Conservation (phyloP, 495 filamentous ascomycete genomes). For the Podospora sp. region DNA sequence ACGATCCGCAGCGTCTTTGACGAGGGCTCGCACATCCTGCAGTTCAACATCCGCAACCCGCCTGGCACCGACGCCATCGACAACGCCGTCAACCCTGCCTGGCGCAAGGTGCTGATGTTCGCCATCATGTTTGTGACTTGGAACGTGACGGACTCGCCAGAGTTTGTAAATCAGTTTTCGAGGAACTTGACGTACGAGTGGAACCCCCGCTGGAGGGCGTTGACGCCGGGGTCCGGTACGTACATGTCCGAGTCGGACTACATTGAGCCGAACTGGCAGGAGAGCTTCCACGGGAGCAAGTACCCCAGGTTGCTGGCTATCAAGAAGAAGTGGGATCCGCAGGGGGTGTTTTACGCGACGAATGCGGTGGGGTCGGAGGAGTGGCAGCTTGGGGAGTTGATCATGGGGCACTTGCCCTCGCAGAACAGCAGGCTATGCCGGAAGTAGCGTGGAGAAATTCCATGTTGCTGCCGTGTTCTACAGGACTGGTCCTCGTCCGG, state of each 20-base stretch:
- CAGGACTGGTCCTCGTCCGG: no score
- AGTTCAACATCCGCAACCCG: conserved; percentile 51
- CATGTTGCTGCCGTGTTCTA: no score
- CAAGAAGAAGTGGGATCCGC: conserved; percentile 58
- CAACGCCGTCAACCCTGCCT: conserved; percentile 46
- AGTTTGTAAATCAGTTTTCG: not conserved
- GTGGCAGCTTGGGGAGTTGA: conserved; percentile 39
- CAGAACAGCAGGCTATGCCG: conserved; percentile 41
- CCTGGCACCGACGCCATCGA: conserved; percentile 36
- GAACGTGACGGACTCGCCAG: conserved; percentile 17
- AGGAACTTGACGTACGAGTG: conserved; percentile 20
- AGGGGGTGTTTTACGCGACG: conserved; percentile 54
- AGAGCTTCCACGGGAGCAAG: conserved; percentile 58
- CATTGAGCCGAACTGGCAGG: conserved; percentile 60
- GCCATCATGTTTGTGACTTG: conserved; percentile 37
- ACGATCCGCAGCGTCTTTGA: conserved; percentile 44
- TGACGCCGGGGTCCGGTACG: conserved; percentile 42
- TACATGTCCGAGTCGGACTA: conserved; percentile 56
- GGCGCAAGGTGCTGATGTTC: conserved; percentile 46
- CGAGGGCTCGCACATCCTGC: conserved; percentile 45
- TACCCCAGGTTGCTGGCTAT: conserved; percentile 53
- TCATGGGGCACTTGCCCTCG: conserved; percentile 17
- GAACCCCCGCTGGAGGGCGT: conserved; percentile 13
- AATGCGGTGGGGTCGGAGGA: conserved; percentile 56
- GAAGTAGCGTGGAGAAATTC: not conserved